A percentile compares a stretch with the other conserved stretches of the same genome.
phyloP scores from a whole-genome alignment of 2,329 filamentous ascomycete species.

The Cladosporium sp. region DNA sequence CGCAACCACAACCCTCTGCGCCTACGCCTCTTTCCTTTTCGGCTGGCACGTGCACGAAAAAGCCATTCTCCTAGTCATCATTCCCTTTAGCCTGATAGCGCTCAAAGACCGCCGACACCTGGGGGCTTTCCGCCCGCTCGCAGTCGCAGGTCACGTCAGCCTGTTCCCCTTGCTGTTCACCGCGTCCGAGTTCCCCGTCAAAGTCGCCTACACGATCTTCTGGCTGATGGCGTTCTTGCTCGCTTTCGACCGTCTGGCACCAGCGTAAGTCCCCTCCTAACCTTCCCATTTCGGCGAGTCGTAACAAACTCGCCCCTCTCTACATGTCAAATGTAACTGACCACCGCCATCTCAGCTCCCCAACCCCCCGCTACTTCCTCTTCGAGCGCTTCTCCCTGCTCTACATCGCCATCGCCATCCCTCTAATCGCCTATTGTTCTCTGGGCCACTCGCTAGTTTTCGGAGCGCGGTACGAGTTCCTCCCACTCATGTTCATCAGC shows the following conservation, averaged over 20 bases:
- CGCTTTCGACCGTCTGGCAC: constrained; percentile 80
- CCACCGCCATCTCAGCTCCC: constrained; percentile 45
- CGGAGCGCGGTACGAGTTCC: constrained; percentile 76
- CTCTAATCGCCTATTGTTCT: constrained; percentile 83
- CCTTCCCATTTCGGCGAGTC: not conserved
- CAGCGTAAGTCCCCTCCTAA: constrained; percentile 50
- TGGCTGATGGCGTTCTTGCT: constrained; percentile 86
- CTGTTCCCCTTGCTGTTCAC: constrained; percentile 93
- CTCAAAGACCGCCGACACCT: constrained; percentile 86
- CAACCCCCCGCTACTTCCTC: constrained; percentile 75
- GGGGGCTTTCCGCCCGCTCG: constrained; percentile 83
- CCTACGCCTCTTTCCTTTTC: constrained; percentile 93
- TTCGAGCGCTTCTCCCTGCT: constrained; percentile 85
- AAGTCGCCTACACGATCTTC: constrained; percentile 85
- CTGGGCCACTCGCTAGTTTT: constrained; percentile 79
- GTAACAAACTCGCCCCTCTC: not conserved
- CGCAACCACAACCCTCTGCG: constrained; percentile 83
- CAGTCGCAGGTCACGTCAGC: constrained; percentile 90
- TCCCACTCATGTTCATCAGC: constrained; percentile 96
- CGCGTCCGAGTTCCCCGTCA: constrained; percentile 85
- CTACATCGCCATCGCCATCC: constrained; percentile 86
- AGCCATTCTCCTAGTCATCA: constrained; percentile 86
- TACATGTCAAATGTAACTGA: not conserved
- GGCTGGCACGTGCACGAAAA: constrained; percentile 99
- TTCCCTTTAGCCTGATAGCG: constrained; percentile 90